Evolutionary conservation across 768 basidiomycete genomes (phyloP).

Genomic region (Mycena crocata): DNA sequence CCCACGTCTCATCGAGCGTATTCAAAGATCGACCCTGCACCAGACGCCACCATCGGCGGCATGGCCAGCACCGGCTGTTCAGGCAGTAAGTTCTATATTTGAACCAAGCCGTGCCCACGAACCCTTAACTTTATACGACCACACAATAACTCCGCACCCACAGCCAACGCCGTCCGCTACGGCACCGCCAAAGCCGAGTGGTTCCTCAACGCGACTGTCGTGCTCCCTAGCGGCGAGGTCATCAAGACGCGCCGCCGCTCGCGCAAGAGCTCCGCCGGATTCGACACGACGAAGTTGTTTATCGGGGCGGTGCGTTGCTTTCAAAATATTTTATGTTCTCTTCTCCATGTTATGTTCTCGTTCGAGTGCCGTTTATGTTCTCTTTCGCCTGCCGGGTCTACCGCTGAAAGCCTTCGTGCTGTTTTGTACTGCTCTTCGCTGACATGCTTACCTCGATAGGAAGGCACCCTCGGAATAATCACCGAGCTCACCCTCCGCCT

Average conservation of each 20-base stretch:
- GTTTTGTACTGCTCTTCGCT: too few relatives aligned
- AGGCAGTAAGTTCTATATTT: constrained; percentile 67
- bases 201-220: constrained; percentile 93
- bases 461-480: constrained; percentile 85
- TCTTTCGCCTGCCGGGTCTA: too few relatives aligned
- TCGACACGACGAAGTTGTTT: constrained; percentile 87
- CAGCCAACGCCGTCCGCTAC: constrained; percentile 89
- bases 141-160: background rate
- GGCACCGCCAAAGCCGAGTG: constrained; percentile 92
- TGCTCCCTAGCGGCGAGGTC: constrained; percentile 88
- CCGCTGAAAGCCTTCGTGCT: too few relatives aligned
- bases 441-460: constrained; percentile 52
- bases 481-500: constrained; percentile 91
- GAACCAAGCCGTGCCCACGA: too few relatives aligned
- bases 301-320: constrained; percentile 77
- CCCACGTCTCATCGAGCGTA: background rate
- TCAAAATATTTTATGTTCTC: too few relatives aligned
- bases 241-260: constrained; percentile 87
- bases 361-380: too few relatives aligned
- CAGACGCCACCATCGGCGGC: constrained; percentile 85
- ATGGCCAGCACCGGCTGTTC: constrained; percentile 91
- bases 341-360: too few relatives aligned
- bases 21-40: constrained; percentile 80
- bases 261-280: constrained; percentile 90
- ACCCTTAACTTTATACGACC: background rate